Base-by-base conservation (phyloP, 495 filamentous ascomycete genomes). In the Neurospora terricola region DNA sequence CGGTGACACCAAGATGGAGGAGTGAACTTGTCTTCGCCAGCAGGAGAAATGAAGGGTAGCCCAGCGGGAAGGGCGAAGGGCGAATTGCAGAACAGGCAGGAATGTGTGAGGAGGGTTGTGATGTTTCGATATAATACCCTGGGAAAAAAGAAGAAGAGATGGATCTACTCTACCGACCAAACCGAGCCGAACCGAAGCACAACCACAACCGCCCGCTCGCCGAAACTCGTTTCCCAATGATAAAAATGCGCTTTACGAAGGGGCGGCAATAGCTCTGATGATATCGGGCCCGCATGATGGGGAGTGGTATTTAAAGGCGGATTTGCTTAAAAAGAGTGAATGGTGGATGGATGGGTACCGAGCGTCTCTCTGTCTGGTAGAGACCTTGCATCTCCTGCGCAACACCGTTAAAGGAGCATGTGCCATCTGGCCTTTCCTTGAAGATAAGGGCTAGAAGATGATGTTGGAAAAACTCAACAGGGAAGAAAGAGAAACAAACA, bases 1-100 rank as follows among this genome's bases (percentile, higher is more conserved):
- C 69, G 80, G 77, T 42, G 90, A 92, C 76, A 83, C 84, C 36
- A 86, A 84, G 76, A 92, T 92, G 90, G 85, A 88, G 39, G 90
- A 86, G 72, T n/a, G 27, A 69, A 42, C 3, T 38, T 43, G 5
- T 54, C 5, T 16, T 4, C 5, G 14, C 7, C 38, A 59, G 16
- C 38, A 59, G 16, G 42, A 45, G 42, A 21, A 18, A 45, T 37
- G 9, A 54, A 59, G 5, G 14, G 39, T 42, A 2, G 1, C 14
- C 39, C 14, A 42, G 39, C 4, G 11, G 48, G 6, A 34, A 59
- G 48, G 9, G 45, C 10, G 23, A 14, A 62, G 5, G 10, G 54
- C n/a, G n/a, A n/a, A n/a, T n/a, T n/a, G 23, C 11, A 27, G 48
- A 48, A 14, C 5, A 27, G 21, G 21, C n/a, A n/a, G n/a, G 2